Percentiles rank a stretch among this genome's conserved stretches.
phyloP scores from a whole-genome alignment of 371 early-diverging fungal species.

The Apophysomyces variabilis region DNA sequence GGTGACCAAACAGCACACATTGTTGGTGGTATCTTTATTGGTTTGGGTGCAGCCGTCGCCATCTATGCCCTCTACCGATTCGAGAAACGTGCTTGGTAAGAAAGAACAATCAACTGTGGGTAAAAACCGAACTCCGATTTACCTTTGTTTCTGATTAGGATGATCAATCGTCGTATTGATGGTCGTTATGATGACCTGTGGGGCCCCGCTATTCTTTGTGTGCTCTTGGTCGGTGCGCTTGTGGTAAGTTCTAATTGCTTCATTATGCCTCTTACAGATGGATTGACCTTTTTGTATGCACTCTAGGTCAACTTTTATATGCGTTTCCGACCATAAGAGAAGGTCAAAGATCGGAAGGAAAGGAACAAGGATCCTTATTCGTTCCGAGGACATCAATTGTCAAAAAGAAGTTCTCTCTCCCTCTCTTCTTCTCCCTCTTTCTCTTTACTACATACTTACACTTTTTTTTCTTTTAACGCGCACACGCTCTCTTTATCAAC shows the following conservation, averaged over 20 bases:
- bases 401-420: background rate
- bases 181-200: conserved; percentile 69
- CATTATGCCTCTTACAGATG: background rate
- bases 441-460: background rate
- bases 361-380: background rate
- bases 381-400: background rate
- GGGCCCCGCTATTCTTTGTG: conserved; percentile 89
- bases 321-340: conserved; percentile 17
- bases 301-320: conserved; percentile 29
- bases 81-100: conserved; percentile 82
- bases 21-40: conserved; percentile 76
- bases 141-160: conserved; percentile 37
- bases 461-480: background rate
- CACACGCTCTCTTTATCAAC: no score
- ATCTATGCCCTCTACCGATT: conserved; percentile 80
- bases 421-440: background rate
- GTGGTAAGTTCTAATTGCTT: conserved; percentile 31
- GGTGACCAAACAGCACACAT: conserved; percentile 69
- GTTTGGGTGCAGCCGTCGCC: conserved; percentile 66
- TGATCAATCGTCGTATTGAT: conserved; percentile 65
- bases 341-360: background rate
- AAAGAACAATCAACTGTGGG: conserved; percentile 32
- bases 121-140: background rate
- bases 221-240: conserved; percentile 74
- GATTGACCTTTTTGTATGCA: background rate